Evolutionary conservation across 768 basidiomycete genomes (phyloP).

Genomic region (Boletus patriciae): DNA sequence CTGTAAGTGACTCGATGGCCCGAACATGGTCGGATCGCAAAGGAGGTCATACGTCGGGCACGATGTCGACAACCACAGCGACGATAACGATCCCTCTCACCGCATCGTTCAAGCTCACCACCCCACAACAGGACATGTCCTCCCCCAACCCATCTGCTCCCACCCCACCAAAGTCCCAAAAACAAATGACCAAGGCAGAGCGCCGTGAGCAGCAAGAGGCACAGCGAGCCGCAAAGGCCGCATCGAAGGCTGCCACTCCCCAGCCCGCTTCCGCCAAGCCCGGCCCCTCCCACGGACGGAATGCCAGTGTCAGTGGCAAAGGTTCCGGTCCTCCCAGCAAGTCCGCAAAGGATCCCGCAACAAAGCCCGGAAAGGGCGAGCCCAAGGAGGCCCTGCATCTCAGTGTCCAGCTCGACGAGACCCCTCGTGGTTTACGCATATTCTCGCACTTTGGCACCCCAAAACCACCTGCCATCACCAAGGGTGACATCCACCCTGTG

Average conservation of each 20-base stretch:
- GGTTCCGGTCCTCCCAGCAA: constrained; percentile 25
- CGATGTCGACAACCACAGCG: constrained; percentile 29
- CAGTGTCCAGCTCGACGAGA: constrained; percentile 36
- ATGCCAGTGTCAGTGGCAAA: constrained; percentile 22
- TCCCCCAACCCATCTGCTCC: constrained; percentile 2
- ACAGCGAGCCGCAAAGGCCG: constrained; percentile 76
- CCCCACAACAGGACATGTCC: constrained; percentile 4
- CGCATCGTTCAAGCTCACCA: constrained; percentile 21
- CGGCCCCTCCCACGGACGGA: constrained; percentile 31
- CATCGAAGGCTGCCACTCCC: constrained; percentile 19
- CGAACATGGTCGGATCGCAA: too few relatives aligned
- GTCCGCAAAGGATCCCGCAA: constrained; percentile 20
- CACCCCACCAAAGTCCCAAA: constrained; percentile 48
- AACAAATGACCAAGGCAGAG: constrained; percentile 78
- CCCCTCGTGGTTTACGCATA: constrained; percentile 66
- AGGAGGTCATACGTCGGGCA: not conserved
- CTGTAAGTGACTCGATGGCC: constrained; percentile 13
- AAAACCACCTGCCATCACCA: constrained; percentile 51
- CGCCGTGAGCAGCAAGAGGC: constrained; percentile 76
- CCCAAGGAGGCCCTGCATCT: constrained; percentile 27
- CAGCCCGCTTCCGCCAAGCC: constrained; percentile 25
- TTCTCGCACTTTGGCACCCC: constrained; percentile 85
- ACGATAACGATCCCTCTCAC: constrained; percentile 12
- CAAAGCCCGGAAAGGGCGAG: constrained; percentile 27
- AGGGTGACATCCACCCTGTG: constrained; percentile 89